phyloP scores from a whole-genome alignment of 2,329 filamentous ascomycete genomes.

The Fusarium paranaense region DNA sequence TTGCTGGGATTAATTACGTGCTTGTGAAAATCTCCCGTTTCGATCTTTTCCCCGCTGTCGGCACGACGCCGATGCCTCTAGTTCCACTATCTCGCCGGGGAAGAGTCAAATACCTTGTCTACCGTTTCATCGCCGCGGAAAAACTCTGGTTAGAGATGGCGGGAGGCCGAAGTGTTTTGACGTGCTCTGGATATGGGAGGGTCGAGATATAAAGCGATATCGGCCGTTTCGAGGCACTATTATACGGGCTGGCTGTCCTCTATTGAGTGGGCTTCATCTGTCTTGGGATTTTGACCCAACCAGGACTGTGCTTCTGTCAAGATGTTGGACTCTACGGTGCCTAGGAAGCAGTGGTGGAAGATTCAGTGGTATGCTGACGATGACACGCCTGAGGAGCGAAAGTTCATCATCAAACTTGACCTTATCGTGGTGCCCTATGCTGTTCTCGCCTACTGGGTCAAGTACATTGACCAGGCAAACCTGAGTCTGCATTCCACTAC shows the following conservation, averaged over 20 bases:
- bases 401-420: constrained; percentile 58
- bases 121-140: not conserved
- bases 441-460: constrained; percentile 37
- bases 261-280: too few relatives aligned
- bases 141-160: not conserved
- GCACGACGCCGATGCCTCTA: not conserved
- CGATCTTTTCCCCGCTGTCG: constrained; percentile 1
- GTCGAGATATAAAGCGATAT: not conserved
- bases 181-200: not conserved
- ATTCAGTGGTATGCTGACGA: constrained; percentile 1
- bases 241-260: not conserved
- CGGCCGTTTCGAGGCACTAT: not conserved
- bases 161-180: not conserved
- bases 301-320: not conserved
- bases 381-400: constrained; percentile 4
- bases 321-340: not conserved
- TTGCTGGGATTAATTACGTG: not conserved
- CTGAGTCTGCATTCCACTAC: constrained; percentile 49
- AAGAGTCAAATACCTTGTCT: not conserved
- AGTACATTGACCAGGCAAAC: constrained; percentile 39
- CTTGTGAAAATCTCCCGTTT: not conserved
- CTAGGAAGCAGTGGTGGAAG: not conserved
- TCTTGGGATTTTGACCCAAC: not conserved
- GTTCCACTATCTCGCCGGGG: not conserved
- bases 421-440: constrained; percentile 56